A percentile compares a stretch with the other conserved stretches of the same genome.
Evolutionary conservation across 176 grass and related monocot genomes (phyloP).

Genomic region (Paspalum vaginatum): DNA sequence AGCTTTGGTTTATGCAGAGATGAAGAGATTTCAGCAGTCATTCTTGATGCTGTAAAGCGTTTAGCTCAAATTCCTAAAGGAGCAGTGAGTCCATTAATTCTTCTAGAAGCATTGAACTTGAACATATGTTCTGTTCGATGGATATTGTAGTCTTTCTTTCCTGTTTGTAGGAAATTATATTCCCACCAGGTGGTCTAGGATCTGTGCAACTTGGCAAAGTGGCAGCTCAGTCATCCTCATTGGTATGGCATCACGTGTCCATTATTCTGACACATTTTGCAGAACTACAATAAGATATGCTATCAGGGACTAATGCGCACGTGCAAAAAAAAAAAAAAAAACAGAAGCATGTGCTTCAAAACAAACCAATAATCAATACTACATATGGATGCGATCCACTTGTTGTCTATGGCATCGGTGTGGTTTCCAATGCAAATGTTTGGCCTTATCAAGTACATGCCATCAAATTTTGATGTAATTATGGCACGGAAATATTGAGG

Average conservation of each 20-base stretch:
- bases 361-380: not conserved
- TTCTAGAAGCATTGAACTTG: constrained; percentile 2
- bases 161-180: constrained; percentile 75
- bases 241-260: constrained; percentile 48
- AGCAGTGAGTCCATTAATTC: constrained; percentile 56
- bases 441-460: not conserved
- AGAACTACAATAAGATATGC: not conserved
- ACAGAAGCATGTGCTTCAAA: constrained; percentile 13
- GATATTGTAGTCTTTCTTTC: constrained; percentile 20
- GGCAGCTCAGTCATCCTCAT: constrained; percentile 66
- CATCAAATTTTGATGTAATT: not conserved
- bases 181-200: constrained; percentile 62
- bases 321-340: constrained; percentile 20
- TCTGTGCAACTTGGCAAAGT: constrained; percentile 65
- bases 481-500: not conserved
- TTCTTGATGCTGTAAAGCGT: constrained; percentile 57
- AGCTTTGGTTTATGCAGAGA: constrained; percentile 57
- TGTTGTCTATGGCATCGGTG: not conserved
- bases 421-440: not conserved
- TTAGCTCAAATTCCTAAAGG: constrained; percentile 75
- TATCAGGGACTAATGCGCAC: not conserved
- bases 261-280: not conserved
- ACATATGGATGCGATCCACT: not conserved
- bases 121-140: not conserved
- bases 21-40: constrained; percentile 65